Evolutionary conservation across 306 rosid species (phyloP), one percentile per base, ranked within the genome.

Genomic region (Vicia sativa): DNA sequence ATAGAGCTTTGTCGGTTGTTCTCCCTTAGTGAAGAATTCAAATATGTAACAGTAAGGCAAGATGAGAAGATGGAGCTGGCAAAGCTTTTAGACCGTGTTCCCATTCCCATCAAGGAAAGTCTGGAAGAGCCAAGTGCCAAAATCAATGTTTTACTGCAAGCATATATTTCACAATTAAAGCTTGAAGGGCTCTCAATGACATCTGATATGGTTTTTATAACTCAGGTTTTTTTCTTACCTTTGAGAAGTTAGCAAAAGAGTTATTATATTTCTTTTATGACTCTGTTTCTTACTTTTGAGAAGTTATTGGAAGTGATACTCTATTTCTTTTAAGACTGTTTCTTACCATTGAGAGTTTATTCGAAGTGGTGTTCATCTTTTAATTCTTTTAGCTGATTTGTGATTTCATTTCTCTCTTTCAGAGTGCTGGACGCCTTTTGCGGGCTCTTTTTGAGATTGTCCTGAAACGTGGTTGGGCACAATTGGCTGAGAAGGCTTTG

Each of bases 371-470:
- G 31, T 52, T 52, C 14, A 11, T 21, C 3, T 10, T 52, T 3
- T 21, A 52, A 9, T 52, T 4, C 3, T 52, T 21, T 52, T 52
- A 11, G 56, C 67, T 75, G 21, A 80, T 78, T 63, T 46, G 21
- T 37, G 61, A 49, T 14, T 56, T 28, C 39, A 3, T 72, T 31
- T 58, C 19, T 13, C 18, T 43, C 35, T 59, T 71, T 50, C 79
- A 92, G 96, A 92, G 96, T 83, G 98, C 96, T 6, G 96, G 93
- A 13, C 92, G 96, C 18, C 98, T 92, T 80, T 16, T 92, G 78
- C 95, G 96, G 68, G 98, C 98, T 65, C 95, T 92, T 69, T 92
- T 92, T 79, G 96, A 92, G 89, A 90, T 92, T 63, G 96, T 86
- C 10, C 67, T 92, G 81, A 90, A 87, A 80, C 89, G 93, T 61